Percentiles rank a stretch among this genome's conserved stretches.
Evolutionary conservation across 768 basidiomycete genomes (phyloP).

Genomic region (Sistotremastrum suecicum): DNA sequence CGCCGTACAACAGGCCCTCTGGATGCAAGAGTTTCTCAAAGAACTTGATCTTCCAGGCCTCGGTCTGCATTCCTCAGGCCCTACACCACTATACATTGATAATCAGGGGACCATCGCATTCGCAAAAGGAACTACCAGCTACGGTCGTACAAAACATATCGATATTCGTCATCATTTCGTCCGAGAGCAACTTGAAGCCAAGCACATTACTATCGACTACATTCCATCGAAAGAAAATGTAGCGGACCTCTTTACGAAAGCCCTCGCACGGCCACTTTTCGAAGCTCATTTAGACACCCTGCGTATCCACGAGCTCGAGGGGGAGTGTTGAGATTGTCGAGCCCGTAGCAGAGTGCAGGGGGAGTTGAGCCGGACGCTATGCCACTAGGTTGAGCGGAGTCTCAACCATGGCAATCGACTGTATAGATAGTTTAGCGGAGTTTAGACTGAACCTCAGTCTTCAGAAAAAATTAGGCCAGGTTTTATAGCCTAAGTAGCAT

Average conservation of each 20-base stretch:
- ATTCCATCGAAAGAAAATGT: slow-evolving; percentile 20
- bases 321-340: no score
- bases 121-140: slow-evolving; percentile 19
- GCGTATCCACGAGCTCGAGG: no score
- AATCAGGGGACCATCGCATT: slow-evolving; percentile 24
- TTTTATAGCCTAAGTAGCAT: no score
- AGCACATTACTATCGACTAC: slow-evolving; percentile 15
- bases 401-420: no score
- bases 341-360: no score
- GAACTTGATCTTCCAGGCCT: slow-evolving; percentile 8
- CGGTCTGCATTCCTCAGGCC: slow-evolving; percentile 1
- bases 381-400: no score
- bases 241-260: slow-evolving; percentile 29
- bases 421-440: no score
- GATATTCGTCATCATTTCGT: slow-evolving; percentile 26
- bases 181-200: slow-evolving; percentile 18
- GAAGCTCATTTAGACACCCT: no score
- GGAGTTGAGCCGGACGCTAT: no score
- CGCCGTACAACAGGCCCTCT: slow-evolving; percentile 7
- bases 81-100: slow-evolving; percentile 16
- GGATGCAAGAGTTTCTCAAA: slow-evolving; percentile 3
- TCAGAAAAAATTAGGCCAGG: no score
- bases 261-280: slow-evolving; percentile 8
- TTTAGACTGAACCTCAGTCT: no score
- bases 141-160: slow-evolving; percentile 28